Evolutionary conservation across 2,329 filamentous ascomycete species (phyloP).

Genomic region (Teratosphaeria epicoccoides): DNA sequence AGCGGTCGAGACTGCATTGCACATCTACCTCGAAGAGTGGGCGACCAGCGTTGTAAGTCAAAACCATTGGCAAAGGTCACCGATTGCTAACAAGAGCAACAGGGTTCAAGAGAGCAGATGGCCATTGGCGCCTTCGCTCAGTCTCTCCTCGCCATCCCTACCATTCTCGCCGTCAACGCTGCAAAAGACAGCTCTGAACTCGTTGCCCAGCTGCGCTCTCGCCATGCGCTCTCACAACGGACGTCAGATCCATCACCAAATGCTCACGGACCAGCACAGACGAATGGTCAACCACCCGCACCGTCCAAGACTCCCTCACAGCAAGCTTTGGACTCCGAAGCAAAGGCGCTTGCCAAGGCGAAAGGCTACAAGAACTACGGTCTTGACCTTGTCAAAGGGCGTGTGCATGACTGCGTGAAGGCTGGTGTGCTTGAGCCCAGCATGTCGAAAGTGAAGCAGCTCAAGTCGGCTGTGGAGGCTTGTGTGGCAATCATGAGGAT

Average conservation of each 20-base stretch:
- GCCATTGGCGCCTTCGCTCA: constrained; percentile 97
- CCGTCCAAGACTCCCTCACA: not conserved
- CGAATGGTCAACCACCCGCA: constrained; percentile 11
- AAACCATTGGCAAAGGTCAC: not conserved
- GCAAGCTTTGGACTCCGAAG: constrained; percentile 45
- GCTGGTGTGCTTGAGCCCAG: constrained; percentile 90
- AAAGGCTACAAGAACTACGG: constrained; percentile 99
- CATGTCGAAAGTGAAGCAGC: constrained; percentile 95
- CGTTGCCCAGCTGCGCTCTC: constrained; percentile 85
- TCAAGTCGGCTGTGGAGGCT: constrained; percentile 97
- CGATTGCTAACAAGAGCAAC: not conserved
- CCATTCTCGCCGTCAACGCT: constrained; percentile 92
- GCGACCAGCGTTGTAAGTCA: constrained; percentile 75
- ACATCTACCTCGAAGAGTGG: constrained; percentile 98
- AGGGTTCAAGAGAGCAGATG: constrained; percentile 87
- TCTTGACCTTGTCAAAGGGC: constrained; percentile 77
- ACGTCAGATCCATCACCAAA: constrained; percentile 64
- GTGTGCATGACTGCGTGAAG: constrained; percentile 88
- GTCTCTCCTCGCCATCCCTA: constrained; percentile 85
- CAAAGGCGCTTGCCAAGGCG: constrained; percentile 81
- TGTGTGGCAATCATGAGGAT: constrained; percentile 99
- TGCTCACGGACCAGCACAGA: constrained; percentile 7
- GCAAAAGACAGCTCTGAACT: constrained; percentile 94
- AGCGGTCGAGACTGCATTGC: constrained; percentile 94
- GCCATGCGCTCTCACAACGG: constrained; percentile 88